These are phyloP conservation scores for Anthracocystis walkeri DNA, from an alignment of 1,284 basidiomycete species.

Conservation along the genomic window DNA sequence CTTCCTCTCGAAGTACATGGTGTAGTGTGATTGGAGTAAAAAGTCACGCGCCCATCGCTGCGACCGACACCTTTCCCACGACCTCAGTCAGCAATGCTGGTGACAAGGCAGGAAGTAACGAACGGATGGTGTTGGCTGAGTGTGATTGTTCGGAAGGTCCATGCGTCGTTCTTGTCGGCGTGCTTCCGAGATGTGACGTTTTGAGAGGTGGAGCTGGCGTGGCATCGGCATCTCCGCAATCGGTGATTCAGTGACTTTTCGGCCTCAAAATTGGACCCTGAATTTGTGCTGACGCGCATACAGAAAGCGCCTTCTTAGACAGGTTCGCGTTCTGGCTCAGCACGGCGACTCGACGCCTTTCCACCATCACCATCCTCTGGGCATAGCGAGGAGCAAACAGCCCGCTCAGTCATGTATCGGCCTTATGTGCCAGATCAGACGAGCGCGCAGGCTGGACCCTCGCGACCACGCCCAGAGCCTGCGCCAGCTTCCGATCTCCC, in stretches of 20 bases:
- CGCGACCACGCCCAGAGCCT: constrained; percentile 8
- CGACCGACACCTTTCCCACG: background rate
- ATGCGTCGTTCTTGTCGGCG: constrained; percentile 6
- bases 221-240: background rate
- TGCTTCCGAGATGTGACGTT: constrained; percentile 5
- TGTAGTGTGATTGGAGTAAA: background rate
- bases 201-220: constrained; percentile 9
- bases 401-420: constrained; percentile 13
- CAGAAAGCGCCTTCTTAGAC: background rate
- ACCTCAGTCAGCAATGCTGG: background rate
- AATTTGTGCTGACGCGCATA: constrained; percentile 14
- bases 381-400: background rate
- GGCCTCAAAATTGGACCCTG: constrained; percentile 4
- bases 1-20: constrained; percentile 53
- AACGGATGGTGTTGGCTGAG: background rate
- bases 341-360: background rate
- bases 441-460: constrained; percentile 27
- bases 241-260: constrained; percentile 4
- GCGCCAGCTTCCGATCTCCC: background rate
- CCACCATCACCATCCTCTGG: background rate
- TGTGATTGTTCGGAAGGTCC: constrained; percentile 3
- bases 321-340: constrained; percentile 11
- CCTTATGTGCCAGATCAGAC: background rate
- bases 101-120: background rate
- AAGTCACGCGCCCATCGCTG: constrained; percentile 20